phyloP scores from a whole-genome alignment of 2,329 filamentous ascomycete genomes.

The Arthrobotrys sphaeroides region DNA sequence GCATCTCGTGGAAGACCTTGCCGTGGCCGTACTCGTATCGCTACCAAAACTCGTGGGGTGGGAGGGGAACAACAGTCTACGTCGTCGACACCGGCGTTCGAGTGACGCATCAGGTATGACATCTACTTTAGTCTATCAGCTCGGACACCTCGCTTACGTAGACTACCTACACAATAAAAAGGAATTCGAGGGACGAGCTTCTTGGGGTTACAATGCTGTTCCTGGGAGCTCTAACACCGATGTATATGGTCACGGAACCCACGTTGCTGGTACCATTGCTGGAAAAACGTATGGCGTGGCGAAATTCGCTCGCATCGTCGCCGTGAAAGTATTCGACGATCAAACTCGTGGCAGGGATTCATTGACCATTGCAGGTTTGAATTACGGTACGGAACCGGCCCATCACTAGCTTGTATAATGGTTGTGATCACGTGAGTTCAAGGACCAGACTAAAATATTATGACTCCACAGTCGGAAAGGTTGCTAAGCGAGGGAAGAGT shows the following conservation, averaged over 20 bases:
- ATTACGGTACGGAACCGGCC: slow-evolving; percentile 61
- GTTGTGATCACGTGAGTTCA: no score
- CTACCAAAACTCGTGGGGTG: slow-evolving; percentile 56
- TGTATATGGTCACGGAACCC: slow-evolving; percentile 72
- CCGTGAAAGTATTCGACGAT: slow-evolving; percentile 71
- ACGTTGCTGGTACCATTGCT: slow-evolving; percentile 72
- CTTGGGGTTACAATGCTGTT: slow-evolving; percentile 60
- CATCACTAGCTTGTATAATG: no score
- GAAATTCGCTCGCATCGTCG: slow-evolving; percentile 68
- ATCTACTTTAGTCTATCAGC: background rate
- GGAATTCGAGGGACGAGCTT: slow-evolving; percentile 61
- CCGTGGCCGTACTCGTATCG: slow-evolving; percentile 59
- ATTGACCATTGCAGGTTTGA: slow-evolving; percentile 69
- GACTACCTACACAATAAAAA: slow-evolving; percentile 6
- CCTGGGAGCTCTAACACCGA: slow-evolving; percentile 59
- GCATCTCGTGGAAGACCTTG: slow-evolving; percentile 64
- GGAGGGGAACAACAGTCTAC: slow-evolving; percentile 59
- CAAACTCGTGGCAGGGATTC: slow-evolving; percentile 65
- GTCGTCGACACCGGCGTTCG: slow-evolving; percentile 61
- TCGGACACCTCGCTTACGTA: background rate
- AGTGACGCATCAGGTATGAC: slow-evolving; percentile 46
- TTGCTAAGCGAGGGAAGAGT: slow-evolving; percentile 58
- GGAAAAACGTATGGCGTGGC: slow-evolving; percentile 71
- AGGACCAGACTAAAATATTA: background rate
- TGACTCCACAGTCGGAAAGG: slow-evolving; percentile 35